Percentiles rank a stretch among this genome's conserved stretches.
Conservation (phyloP, 2,329 filamentous ascomycete species). For the Apiospora phragmitis region DNA sequence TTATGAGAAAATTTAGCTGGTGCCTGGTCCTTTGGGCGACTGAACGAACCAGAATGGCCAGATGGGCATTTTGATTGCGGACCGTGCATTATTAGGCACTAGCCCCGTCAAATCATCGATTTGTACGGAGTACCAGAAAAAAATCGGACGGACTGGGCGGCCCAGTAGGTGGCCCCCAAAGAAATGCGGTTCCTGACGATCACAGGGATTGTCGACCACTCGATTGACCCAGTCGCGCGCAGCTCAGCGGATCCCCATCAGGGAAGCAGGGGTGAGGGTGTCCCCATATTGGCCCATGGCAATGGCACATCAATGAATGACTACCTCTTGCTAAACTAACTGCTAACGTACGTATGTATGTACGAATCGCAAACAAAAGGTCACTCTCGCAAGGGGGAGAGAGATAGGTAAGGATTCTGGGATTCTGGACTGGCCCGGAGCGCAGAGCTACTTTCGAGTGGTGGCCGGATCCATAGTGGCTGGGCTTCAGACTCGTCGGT, state of each 20-base stretch:
- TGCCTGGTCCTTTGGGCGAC: no score
- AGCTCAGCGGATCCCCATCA: neutral
- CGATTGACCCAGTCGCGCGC: neutral
- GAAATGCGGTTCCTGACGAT: slow-evolving; percentile 6
- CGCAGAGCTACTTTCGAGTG: neutral
- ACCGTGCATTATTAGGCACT: neutral
- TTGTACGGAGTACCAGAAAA: neutral
- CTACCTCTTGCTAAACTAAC: no score
- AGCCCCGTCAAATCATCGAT: neutral
- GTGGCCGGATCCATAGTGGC: no score
- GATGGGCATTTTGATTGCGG: neutral
- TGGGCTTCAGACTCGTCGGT: neutral
- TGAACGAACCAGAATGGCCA: slow-evolving; percentile 2
- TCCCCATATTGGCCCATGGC: no score
- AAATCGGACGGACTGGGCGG: neutral
- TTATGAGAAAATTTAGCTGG: no score
- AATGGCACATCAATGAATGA: no score
- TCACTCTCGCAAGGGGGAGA: no score
- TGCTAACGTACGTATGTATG: neutral
- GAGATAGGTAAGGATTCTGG: no score
- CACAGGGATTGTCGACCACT: slow-evolving; percentile 4
- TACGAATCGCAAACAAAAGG: neutral
- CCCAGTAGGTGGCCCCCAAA: no score
- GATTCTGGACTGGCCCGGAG: neutral
- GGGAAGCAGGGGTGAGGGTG: neutral